Evolutionary conservation across 2,329 filamentous ascomycete genomes (phyloP).

Genomic region (Trichoderma citrinoviride): DNA sequence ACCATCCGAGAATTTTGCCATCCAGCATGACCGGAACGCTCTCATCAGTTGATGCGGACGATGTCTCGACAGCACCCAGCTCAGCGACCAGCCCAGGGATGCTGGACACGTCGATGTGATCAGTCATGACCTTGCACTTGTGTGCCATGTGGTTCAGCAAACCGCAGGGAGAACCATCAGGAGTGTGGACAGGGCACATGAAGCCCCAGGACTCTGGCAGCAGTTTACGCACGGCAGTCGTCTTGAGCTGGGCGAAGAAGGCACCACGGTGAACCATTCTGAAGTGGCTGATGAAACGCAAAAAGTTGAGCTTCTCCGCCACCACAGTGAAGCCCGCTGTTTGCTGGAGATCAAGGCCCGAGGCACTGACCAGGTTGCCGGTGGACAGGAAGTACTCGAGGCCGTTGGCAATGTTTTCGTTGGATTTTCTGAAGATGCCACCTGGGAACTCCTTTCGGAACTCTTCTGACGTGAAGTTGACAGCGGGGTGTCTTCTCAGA

Average conservation of each 20-base stretch:
- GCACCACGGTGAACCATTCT: slow-evolving; percentile 98
- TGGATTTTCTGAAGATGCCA: slow-evolving; percentile 75
- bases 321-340: slow-evolving; percentile 93
- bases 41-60: slow-evolving; percentile 76
- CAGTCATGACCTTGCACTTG: slow-evolving; percentile 86
- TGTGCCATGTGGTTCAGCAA: slow-evolving; percentile 93
- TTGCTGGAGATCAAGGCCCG: slow-evolving; percentile 91
- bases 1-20: slow-evolving; percentile 86
- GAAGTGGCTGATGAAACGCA: slow-evolving; percentile 98
- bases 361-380: slow-evolving; percentile 87
- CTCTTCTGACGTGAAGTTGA: slow-evolving; percentile 71
- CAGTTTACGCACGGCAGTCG: slow-evolving; percentile 92
- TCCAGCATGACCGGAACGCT: slow-evolving; percentile 89
- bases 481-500: slow-evolving; percentile 54
- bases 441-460: slow-evolving; percentile 78
- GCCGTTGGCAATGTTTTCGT: slow-evolving; percentile 82
- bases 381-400: slow-evolving; percentile 96
- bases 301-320: slow-evolving; percentile 98
- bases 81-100: slow-evolving; percentile 72
- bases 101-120: slow-evolving; percentile 67
- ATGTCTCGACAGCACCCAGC: slow-evolving; percentile 73
- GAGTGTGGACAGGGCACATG: slow-evolving; percentile 94
- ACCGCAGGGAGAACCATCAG: slow-evolving; percentile 92
- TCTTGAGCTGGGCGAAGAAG: slow-evolving; percentile 97
- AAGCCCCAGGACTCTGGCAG: slow-evolving; percentile 98